Conservation (phyloP, 352 stramenopile genomes). For the Phytophthora cactorum region DNA sequence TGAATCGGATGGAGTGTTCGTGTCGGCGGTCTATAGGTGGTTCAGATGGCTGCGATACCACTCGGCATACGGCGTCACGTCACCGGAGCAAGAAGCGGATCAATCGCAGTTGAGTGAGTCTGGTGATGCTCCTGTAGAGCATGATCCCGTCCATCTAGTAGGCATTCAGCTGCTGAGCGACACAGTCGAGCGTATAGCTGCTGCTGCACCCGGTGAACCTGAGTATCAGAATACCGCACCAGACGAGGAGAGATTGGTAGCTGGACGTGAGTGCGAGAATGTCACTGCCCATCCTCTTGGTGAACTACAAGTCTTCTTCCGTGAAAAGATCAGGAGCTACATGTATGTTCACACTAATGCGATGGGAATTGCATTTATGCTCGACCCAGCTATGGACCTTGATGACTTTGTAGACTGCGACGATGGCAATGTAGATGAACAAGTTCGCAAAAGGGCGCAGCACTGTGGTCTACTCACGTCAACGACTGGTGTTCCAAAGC, state of each 20-base stretch:
- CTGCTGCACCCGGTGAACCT: neutral
- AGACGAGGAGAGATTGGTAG: neutral
- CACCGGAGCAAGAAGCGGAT: neutral
- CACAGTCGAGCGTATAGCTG: neutral
- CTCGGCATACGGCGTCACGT: neutral
- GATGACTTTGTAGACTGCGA: too few relatives aligned
- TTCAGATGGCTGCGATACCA: conserved; percentile 2
- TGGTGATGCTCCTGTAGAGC: neutral
- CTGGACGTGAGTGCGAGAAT: neutral
- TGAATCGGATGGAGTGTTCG: neutral
- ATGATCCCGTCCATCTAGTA: too few relatives aligned
- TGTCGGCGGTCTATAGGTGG: neutral
- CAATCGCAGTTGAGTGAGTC: too few relatives aligned
- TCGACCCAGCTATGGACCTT: too few relatives aligned
- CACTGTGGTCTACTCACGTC: too few relatives aligned
- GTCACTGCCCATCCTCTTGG: neutral
- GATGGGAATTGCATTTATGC: too few relatives aligned
- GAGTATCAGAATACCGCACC: neutral
- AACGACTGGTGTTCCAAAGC: too few relatives aligned
- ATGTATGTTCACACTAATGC: too few relatives aligned
- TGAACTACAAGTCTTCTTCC: neutral
- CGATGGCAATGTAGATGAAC: too few relatives aligned
- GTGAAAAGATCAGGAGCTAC: conserved; percentile 1
- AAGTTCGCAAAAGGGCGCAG: too few relatives aligned
- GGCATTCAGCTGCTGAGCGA: neutral